Percentiles rank a stretch among this genome's conserved stretches.
Evolutionary conservation across 73 alveolate species (phyloP).

Genomic region (Paramecium biaurelia): DNA sequence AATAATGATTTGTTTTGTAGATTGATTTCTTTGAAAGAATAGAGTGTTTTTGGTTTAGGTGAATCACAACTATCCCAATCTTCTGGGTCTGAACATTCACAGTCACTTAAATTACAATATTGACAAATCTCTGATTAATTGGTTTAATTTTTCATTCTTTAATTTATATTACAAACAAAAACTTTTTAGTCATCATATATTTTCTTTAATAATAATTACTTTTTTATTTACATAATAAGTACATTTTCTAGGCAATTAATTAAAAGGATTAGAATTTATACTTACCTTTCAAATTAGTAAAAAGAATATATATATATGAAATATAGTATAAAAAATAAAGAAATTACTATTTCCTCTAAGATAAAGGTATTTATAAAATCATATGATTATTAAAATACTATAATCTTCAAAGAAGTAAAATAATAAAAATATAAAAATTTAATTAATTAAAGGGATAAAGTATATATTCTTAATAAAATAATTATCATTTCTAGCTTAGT

Average conservation of each 20-base stretch:
- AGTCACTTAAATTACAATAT: not conserved
- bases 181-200: not conserved
- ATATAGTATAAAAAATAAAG: no score
- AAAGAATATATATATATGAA: not conserved
- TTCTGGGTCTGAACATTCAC: constrained; percentile 17
- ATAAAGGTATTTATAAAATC: no score
- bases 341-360: no score
- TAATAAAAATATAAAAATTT: no score
- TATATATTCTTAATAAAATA: no score
- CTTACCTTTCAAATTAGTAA: not conserved
- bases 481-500: no score
- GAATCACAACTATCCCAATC: not conserved
- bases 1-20: constrained; percentile 1
- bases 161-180: not conserved
- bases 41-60: constrained; percentile 5
- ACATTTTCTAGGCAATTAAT: no score
- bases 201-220: not conserved
- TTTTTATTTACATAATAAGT: no score
- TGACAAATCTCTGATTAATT: not conserved
- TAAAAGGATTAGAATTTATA: not conserved
- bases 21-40: constrained; percentile 32
- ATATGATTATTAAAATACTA: no score
- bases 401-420: no score
- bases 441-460: no score
- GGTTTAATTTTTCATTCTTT: not conserved